Base-by-base conservation (phyloP, 2,329 filamentous ascomycete genomes). In the Venturia oleaginea region DNA sequence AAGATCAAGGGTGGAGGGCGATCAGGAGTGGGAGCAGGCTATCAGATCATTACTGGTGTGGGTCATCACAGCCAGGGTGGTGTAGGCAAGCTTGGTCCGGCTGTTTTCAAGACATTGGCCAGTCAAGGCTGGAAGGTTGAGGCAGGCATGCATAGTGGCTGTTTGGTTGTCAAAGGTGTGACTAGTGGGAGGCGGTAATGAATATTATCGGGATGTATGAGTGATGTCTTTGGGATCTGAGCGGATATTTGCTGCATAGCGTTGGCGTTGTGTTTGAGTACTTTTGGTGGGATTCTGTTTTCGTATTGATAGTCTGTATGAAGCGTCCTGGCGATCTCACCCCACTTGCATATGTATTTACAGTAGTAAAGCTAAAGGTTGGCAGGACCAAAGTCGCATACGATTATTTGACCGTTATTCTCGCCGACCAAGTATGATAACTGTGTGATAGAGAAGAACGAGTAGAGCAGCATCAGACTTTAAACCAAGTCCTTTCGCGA, bases 71-170 rank as follows among this genome's bases (percentile, higher is more conserved):
- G 86, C 70, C 82, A 85, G 59, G 86, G 88, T 62, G 91, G 92
- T 0, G 87, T 84, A 64, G 90, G 89, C 1, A 86, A 85, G 68
- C 74, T 97, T 66, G 88, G 92, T 5, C 88, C 88, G 65, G 89
- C 89, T 19, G 92, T 97, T n/a, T 86, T 83, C 59, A 87, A 85
- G 71, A 87, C 86, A 71, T 78, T 97, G 51, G 81, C 86, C 46
- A 82, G 84, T 55, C 90, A 93, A 66, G 92, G 92, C 0, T 97
- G 93, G 93, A 91, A 84, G 72, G 79, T 94, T 40, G 84, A 91
- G 72, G 81, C 89, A 55, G 82, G 86, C 54, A 86, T 84, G 11
- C 46, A 51, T 27, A 51, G 46, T 34, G 92, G 92, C 0, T 83
- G 84, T 43, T 83, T 93, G 70, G 77, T 86, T 61, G 84, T 97